Evolutionary conservation across 148 eudicot genomes (phyloP), one percentile per base, ranked within the genome.

Genomic region (Spergularia marina): DNA sequence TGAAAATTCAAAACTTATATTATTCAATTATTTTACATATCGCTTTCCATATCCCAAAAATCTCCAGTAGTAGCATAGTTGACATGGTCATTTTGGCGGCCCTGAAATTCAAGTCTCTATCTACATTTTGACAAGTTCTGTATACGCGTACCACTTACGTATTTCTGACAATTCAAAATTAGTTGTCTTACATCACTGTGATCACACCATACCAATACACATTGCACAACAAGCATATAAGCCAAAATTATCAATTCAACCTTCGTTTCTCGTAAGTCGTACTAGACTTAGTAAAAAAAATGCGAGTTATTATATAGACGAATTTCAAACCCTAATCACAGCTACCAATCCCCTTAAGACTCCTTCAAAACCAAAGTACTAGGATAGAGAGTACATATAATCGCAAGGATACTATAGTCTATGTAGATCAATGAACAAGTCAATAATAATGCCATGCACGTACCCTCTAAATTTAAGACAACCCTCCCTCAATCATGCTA

Each of bases 11-110:
- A 59, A 57, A 55, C 61, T 16, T 15, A 7, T 51, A 52, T 23
- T 69, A 18, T 52, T 71, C 34, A 34, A 34, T 53, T 1, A 30
- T 12, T 70, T 70, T 23, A 78, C 4, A 30, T 64, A 76, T 78
- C 80, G 23, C 17, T 65, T 13, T 78, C 80, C 6, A 69, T 67
- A 47, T 44, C 5, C 49, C 49, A 44, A 65, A 65, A 40, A 36
- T 49, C 63, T 53, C 55, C 55, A 23, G 25, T 30, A 3, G 36
- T 30, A 30, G 1, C 2, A 30, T 30, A 64, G 44, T 79, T 79
- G 82, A 79, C 75, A 74, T 69, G 23, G 78, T 70, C 82, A 6
- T 47, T 63, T 74, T 68, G 73, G 77, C 81, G 72, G 81, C 81
- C 67, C 17, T 65, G 56, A 65, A 36, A 40, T 23, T 65, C 44